Percentiles rank a stretch among this genome's conserved stretches.
These are phyloP conservation scores for Elymus sibiricus DNA, from an alignment of 176 grass and related monocot species.

Conservation along the genomic window DNA sequence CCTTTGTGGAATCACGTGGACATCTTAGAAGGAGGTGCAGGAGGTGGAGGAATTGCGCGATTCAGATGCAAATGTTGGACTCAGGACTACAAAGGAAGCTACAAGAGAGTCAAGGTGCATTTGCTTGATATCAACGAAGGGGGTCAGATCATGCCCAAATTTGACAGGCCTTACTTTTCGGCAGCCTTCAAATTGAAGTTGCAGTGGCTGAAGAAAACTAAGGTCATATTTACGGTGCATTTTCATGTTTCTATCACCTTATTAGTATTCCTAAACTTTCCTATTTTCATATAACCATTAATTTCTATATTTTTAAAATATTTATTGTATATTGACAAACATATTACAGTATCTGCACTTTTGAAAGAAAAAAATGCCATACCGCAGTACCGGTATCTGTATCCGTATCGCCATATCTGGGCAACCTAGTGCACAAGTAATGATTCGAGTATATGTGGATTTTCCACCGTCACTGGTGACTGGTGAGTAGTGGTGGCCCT, in stretches of 20 bases:
- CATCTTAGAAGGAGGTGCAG: background rate
- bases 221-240: background rate
- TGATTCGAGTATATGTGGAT: background rate
- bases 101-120: background rate
- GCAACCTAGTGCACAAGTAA: background rate
- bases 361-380: background rate
- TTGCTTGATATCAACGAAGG: background rate
- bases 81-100: background rate
- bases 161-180: background rate
- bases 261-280: background rate
- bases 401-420: too few relatives aligned
- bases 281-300: background rate
- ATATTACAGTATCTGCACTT: slow-evolving; percentile 9
- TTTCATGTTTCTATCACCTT: background rate
- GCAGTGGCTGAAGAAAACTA: background rate
- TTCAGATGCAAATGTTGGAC: background rate
- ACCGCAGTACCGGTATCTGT: too few relatives aligned
- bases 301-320: background rate
- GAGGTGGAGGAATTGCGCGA: background rate
- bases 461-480: background rate
- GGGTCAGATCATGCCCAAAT: background rate
- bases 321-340: background rate
- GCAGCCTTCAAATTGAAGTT: background rate
- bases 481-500: background rate
- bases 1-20: background rate